Base-by-base conservation (phyloP, 371 early-diverging fungal species). In the Syncephalis plumigaleata region DNA sequence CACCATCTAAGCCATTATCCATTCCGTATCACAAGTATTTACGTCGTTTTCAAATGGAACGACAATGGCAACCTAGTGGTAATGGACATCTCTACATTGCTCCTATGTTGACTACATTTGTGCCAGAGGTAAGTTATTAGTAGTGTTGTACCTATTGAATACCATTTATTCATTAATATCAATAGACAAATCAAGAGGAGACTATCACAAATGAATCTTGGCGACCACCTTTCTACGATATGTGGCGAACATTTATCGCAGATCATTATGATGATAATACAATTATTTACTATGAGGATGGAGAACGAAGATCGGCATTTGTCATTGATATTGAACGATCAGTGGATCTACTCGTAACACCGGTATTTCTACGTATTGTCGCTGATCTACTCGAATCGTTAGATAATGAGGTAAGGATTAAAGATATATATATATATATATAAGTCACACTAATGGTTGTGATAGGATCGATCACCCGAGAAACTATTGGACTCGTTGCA, bases 341-440 rank as follows among this genome's bases (percentile, higher is more conserved):
- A 31, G 31, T 31, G 4, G 31, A 31, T 42, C 52, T 82, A 2
- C 55, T 81, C 3, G 48, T 83, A 20, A 85, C 84, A 0, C 86
- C 86, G 4, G 75, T 83, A 38, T 68, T 77, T 21, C 70, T 85
- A 11, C 77, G 77, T 49, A 69, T 80, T 46, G 72, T 81, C 16
- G 76, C 78, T 56, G 81, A 83, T 50, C 57, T 79, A 42, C 59
- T 82, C 3, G 77, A 82, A 52, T 68, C 69, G 13, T 65, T 82
- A 42, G 71, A 70, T 47, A 65, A 67, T 13, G 71, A 80, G 58
- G 82, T 81, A 61, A 53, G 63, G 11, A 16, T 17, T 15, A 5
- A 22, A 3, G 2, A 36, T 25, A 21, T 8, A 31, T 37, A 45
- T 9, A 26, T 36, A 39, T 21, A 31, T 31, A 31, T 31, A 31